Base-by-base conservation (phyloP, 2,329 filamentous ascomycete genomes). In the Alternaria hordeiaustralica region DNA sequence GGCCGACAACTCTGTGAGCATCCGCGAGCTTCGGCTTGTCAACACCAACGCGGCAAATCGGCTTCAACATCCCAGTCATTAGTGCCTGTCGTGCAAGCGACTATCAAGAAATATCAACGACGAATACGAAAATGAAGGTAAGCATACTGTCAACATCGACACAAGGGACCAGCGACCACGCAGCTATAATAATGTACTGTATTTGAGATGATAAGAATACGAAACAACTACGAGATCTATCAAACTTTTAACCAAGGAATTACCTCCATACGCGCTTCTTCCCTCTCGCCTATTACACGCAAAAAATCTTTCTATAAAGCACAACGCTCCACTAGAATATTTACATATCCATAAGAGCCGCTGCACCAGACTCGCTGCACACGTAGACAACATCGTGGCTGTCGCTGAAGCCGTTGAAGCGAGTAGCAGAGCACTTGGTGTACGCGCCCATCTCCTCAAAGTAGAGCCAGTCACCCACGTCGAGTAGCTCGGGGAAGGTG, bases 361-460 rank as follows among this genome's bases (percentile, higher is more conserved):
- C 87, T 26, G 94, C 96, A 50, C 93, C 95, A 20, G 92, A 87
- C 87, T 99, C 96, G 81, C 94, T 97, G 80, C 91, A 97, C 72
- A 98, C 91, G 78, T 98, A 98, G 69, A 98, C 90, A 67, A 96
- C 91, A 75, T 97, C 92, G 80, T 99, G 96, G 72, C 89, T 87
- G 82, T 98, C 93, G 58, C 90, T 92, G 83, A 98, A 99, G 68
- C 96, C 96, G 73, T 99, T 99, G 90, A 99, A 99, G 77, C 92
- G 90, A 61, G 96, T 99, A 67, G 96, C 95, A 64, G 94, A 97
- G 86, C 95, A 98, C 86, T 94, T 97, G 73, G 96, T 98, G 82
- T 99, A 99, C 23, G 96, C 95, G 59, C 96, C 96, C 96, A 99
- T 99, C 66, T 97, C 89, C 83, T 97, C 93, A 82, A 99, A 99